phyloP scores from a whole-genome alignment of 2,329 filamentous ascomycete genomes.

The Apiospora arundinis region DNA sequence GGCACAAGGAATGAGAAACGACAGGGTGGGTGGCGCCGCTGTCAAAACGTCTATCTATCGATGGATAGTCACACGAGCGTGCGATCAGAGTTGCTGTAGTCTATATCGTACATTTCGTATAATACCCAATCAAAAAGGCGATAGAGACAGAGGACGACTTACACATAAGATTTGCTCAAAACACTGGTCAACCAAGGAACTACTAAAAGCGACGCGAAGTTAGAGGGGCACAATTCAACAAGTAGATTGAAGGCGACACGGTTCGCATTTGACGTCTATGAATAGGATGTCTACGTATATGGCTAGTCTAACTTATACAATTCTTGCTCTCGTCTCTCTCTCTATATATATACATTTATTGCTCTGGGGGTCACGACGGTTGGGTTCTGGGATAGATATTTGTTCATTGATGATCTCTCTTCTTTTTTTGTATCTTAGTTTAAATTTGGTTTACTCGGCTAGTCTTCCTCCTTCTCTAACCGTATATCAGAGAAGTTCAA shows the following conservation, averaged over 20 bases:
- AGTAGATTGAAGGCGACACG: no score
- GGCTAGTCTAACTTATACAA: not conserved
- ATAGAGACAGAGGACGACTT: not conserved
- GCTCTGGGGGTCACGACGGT: not conserved
- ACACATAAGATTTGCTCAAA: no score
- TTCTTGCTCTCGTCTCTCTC: not conserved
- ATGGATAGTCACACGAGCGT: not conserved
- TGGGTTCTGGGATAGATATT: not conserved
- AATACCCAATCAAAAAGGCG: not conserved
- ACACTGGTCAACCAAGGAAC: no score
- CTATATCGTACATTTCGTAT: not conserved
- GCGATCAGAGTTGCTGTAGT: not conserved
- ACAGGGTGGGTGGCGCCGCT: conserved; percentile 19
- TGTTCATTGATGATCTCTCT: conserved; percentile 8
- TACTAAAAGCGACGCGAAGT: no score
- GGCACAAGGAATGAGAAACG: not conserved
- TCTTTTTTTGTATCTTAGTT: conserved; percentile 6
- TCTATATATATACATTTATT: not conserved
- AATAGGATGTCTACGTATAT: not conserved
- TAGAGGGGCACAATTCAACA: no score
- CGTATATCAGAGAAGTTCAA: not conserved
- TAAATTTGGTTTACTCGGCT: not conserved
- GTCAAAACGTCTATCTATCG: not conserved
- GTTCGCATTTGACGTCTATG: no score
- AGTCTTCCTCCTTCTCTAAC: not conserved